phyloP scores from a whole-genome alignment of 805 yeast species.

The Wickerhamiella sergipiensis region DNA sequence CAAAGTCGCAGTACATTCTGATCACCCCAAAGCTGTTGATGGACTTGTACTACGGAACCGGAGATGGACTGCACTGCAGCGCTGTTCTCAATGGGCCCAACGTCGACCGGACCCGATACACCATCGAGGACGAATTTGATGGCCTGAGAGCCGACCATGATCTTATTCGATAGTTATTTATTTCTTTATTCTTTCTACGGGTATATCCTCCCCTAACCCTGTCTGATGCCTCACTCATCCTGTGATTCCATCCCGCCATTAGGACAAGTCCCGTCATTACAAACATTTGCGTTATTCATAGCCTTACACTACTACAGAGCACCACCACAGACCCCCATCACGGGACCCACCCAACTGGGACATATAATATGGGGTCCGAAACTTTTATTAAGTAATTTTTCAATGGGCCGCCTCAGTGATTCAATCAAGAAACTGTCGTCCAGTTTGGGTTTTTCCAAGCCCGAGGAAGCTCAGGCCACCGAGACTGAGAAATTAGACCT shows the following conservation, averaged over 20 bases:
- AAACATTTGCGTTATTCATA: too few species aligned
- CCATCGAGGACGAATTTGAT: too few species aligned
- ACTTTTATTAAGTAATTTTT: slow-evolving; percentile 1
- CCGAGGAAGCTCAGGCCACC: slow-evolving; percentile 14
- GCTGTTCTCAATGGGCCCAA: not conserved
- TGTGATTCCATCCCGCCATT: too few species aligned
- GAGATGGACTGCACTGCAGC: not conserved
- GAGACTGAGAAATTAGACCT: slow-evolving; percentile 25
- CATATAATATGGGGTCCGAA: not conserved
- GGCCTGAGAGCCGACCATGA: too few species aligned
- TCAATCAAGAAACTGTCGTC: slow-evolving; percentile 16
- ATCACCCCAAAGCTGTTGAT: slow-evolving; percentile 86
- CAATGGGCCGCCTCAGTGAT: slow-evolving; percentile 17
- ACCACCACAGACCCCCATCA: too few species aligned
- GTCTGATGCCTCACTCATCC: too few species aligned
- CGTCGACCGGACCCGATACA: not conserved
- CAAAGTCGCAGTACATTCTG: slow-evolving; percentile 70
- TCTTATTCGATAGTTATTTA: too few species aligned
- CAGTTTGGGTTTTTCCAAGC: slow-evolving; percentile 13
- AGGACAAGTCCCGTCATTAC: too few species aligned
- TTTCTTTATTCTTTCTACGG: too few species aligned
- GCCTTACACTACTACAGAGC: too few species aligned
- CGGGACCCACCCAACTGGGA: not conserved
- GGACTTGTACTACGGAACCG: slow-evolving; percentile 29
- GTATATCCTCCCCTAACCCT: too few species aligned